These are phyloP conservation scores for Avena sativa DNA, from an alignment of 176 grass and related monocot genomes.

Conservation along the genomic window DNA sequence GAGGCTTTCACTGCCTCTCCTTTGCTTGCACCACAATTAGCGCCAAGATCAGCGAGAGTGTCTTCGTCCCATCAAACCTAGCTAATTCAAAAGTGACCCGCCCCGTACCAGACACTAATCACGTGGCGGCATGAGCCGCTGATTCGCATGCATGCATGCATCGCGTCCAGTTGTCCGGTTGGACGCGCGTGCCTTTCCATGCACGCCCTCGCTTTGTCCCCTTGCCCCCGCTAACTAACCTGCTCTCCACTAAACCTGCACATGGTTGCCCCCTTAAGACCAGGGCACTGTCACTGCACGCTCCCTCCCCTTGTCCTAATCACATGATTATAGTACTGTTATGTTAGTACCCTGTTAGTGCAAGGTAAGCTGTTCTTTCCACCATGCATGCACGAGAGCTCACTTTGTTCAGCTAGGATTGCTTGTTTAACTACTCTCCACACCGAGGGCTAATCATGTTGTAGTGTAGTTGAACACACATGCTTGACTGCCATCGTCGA, in stretches of 20 bases:
- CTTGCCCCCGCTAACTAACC: neutral
- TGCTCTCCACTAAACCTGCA: neutral
- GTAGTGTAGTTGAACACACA: neutral
- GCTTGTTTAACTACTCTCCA: constrained; percentile 14
- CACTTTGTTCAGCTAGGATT: neutral
- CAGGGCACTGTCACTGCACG: constrained; percentile 22
- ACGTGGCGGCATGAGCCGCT: constrained; percentile 37
- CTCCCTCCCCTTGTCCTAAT: neutral
- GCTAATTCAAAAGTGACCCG: neutral
- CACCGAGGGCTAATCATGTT: constrained; percentile 35
- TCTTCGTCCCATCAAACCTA: neutral
- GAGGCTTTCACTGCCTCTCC: neutral
- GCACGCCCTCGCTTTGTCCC: constrained; percentile 39
- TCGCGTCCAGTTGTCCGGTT: neutral
- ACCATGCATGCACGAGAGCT: neutral
- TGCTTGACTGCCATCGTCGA: constrained; percentile 7
- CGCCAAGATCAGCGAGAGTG: constrained; percentile 1
- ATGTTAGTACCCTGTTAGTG: neutral
- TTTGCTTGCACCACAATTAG: neutral
- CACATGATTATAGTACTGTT: neutral
- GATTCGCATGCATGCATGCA: constrained; percentile 24
- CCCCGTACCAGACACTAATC: neutral
- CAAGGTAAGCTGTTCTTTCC: neutral
- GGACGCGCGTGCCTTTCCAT: constrained; percentile 17
- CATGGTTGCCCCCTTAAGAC: constrained; percentile 24